These are phyloP conservation scores for Boletus fagicola DNA, from an alignment of 768 basidiomycete species.

Conservation along the genomic window DNA sequence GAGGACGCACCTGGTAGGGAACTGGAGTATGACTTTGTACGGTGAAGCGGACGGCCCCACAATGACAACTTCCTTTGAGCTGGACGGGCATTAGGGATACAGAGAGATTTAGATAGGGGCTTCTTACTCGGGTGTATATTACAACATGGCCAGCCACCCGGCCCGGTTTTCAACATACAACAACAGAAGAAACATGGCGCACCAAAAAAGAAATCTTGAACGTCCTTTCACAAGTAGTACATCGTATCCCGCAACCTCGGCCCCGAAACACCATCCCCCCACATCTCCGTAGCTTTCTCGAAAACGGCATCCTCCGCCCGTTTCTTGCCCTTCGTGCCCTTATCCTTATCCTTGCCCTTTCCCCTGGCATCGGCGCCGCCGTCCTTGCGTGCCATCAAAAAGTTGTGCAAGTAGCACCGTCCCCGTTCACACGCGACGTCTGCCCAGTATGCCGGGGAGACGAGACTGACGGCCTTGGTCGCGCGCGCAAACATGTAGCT, in stretches of 20 bases:
- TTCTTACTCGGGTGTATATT: neutral
- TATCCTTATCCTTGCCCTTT: conserved; percentile 17
- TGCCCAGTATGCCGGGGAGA: conserved; percentile 40
- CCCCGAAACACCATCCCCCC: conserved; percentile 56
- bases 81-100: conserved; percentile 46
- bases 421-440: conserved; percentile 54
- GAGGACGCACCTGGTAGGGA: conserved; percentile 53
- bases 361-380: conserved; percentile 16
- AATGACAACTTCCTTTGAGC: conserved; percentile 42
- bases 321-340: conserved; percentile 33
- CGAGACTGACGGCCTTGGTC: conserved; percentile 44
- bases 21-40: conserved; percentile 52
- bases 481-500: conserved; percentile 60
- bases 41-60: conserved; percentile 35
- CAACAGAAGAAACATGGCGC: neutral
- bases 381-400: conserved; percentile 36
- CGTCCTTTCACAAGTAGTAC: conserved; percentile 52
- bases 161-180: neutral
- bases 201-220: neutral
- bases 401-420: conserved; percentile 47
- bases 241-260: conserved; percentile 57
- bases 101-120: neutral
- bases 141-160: neutral
- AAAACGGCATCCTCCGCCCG: conserved; percentile 47
- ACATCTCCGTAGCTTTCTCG: conserved; percentile 49